Evolutionary conservation across 352 stramenopile species (phyloP), one percentile per base, ranked within the genome.

Genomic region (Phytophthora gonapodyides): DNA sequence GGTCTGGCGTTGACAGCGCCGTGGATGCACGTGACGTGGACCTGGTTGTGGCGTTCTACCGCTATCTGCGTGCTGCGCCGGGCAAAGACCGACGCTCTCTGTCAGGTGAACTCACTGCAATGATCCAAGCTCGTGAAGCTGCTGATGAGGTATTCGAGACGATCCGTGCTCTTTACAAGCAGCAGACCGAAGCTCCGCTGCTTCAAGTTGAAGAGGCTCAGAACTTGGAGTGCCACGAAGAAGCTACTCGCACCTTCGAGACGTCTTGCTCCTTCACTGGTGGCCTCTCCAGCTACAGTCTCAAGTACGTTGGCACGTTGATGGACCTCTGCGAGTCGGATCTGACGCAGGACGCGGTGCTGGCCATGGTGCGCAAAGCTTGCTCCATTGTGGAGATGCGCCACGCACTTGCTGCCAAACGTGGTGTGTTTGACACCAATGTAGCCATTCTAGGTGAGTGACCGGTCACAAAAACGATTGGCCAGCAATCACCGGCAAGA

Each of bases 31-130:
- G 80, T 31, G 84, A 95, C 55, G 64, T 93, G 31, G 82, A 90
- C 47, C 67, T 93, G 10, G 83, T 95, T 27, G 61, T 87, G 13
- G 79, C 74, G 3, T 93, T 93, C 56, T 95, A 93, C 67, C 75
- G 76, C 42, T 95, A 93, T 58, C 47, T 93, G 30, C 81, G 84
- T 46, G 82, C 80, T 34, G 41, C 56, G 0, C 57, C 68, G 12
- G 75, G 72, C 3, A 60, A 76, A 27, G 57, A 71, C 16, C 73
- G 84, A 9, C 64, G 63, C 15, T 43, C 3, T 11, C 35, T 90
- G 7, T 79, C 80, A 9, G 55, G 76, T n/a, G 56, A 76, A 1
- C 57, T 94, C 5, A 69, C 78, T 17, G 49, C 54, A 21, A 61
- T 68, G 3, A 71, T 94, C 9, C 49, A 72, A 19, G 60, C 64